These are phyloP conservation scores for Alternaria arborescens DNA, from an alignment of 2,329 filamentous ascomycete genomes.

Conservation along the genomic window DNA sequence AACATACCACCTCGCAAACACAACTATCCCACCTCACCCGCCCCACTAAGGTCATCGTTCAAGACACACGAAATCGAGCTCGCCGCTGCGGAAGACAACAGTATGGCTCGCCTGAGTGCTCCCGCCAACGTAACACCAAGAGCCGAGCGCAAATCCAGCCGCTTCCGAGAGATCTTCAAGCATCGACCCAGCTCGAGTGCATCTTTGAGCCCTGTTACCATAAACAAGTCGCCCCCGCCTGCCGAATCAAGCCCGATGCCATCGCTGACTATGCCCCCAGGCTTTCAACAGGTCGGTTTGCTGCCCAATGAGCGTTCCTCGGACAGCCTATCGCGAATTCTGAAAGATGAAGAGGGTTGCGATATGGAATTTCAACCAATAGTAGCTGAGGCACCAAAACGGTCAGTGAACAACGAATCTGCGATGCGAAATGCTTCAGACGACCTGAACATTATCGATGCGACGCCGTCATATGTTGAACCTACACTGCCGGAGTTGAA, in stretches of 20 bases:
- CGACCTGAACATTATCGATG: not conserved
- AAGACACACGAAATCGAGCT: not conserved
- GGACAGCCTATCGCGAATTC: not conserved
- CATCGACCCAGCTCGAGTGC: conserved; percentile 4
- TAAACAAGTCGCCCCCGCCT: not conserved
- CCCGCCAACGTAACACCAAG: conserved; percentile 15
- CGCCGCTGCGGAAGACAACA: not conserved
- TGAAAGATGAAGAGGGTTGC: not conserved
- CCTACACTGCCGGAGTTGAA: not conserved
- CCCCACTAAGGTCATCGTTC: not conserved
- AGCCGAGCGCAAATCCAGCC: conserved; percentile 12
- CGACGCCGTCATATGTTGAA: not conserved
- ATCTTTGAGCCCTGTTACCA: not conserved
- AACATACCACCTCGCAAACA: not conserved
- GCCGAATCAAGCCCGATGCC: not conserved
- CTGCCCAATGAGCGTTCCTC: conserved; percentile 17
- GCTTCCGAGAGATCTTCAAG: conserved; percentile 22
- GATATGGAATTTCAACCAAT: not conserved
- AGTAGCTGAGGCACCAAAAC: not conserved
- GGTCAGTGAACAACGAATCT: accelerated
- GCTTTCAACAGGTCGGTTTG: conserved; percentile 17
- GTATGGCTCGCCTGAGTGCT: conserved; percentile 22
- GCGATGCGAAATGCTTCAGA: not conserved
- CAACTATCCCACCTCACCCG: not conserved
- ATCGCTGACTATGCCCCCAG: conserved; percentile 11